These are phyloP conservation scores for Coemansia sp. DNA, from an alignment of 192 early-diverging fungal species.

Conservation along the genomic window DNA sequence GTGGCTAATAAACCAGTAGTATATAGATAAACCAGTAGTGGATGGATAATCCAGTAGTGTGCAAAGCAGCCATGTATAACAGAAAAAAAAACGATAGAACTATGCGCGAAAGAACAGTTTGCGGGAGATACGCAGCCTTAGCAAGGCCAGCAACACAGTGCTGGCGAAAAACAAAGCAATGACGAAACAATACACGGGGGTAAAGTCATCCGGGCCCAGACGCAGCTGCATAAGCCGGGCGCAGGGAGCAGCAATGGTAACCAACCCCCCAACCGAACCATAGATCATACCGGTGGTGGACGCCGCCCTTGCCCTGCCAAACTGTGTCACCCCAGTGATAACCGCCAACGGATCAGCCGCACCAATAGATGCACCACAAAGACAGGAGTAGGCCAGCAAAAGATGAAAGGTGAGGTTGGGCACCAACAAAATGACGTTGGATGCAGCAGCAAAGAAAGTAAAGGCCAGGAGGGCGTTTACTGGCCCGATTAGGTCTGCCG, in stretches of 20 bases:
- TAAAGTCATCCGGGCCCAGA: constrained; percentile 9
- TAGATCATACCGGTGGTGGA: constrained; percentile 25
- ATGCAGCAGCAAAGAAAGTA: constrained; percentile 17
- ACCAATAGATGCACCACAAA: constrained; percentile 40
- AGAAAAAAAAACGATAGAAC: neutral
- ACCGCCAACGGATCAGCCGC: constrained; percentile 38
- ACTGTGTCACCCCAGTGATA: constrained; percentile 35
- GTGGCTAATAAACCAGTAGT: too few species aligned
- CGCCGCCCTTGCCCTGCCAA: constrained; percentile 16
- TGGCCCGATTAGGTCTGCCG: constrained; percentile 31
- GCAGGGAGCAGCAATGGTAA: constrained; percentile 17
- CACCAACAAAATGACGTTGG: constrained; percentile 32
- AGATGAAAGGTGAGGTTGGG: constrained; percentile 19
- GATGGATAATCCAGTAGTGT: too few species aligned
- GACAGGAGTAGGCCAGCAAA: constrained; percentile 30
- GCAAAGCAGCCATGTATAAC: neutral
- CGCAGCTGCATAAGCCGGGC: constrained; percentile 21
- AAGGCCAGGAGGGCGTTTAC: constrained; percentile 30
- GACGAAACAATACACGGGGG: constrained; percentile 15
- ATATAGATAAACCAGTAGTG: too few species aligned
- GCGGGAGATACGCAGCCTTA: constrained; percentile 29
- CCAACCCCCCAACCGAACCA: constrained; percentile 31
- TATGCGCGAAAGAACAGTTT: constrained; percentile 9
- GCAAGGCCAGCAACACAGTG: constrained; percentile 15
- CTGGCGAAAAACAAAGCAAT: constrained; percentile 20